These are phyloP conservation scores for Alternaria arborescens DNA, from an alignment of 2,329 filamentous ascomycete species.

Conservation along the genomic window DNA sequence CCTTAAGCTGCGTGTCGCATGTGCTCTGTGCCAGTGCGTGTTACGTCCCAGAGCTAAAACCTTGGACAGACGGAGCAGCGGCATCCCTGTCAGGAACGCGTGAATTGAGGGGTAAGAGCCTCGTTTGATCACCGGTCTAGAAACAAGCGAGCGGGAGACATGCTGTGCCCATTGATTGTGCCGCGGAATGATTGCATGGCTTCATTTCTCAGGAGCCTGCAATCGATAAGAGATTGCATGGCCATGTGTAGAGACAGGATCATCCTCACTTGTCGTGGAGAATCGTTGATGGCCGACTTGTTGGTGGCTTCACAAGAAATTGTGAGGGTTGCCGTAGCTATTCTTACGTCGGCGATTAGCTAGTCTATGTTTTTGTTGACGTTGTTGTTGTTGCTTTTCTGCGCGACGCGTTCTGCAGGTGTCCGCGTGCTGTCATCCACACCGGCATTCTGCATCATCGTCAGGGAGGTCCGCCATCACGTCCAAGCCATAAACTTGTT, in stretches of 20 bases:
- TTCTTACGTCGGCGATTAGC: slow-evolving; percentile 5
- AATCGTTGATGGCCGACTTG: not conserved
- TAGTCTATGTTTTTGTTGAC: not conserved
- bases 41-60: slow-evolving; percentile 23
- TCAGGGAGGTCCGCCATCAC: slow-evolving; percentile 5
- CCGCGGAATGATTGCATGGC: slow-evolving; percentile 27
- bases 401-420: slow-evolving; percentile 12
- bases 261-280: not conserved
- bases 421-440: slow-evolving; percentile 7
- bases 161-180: slow-evolving; percentile 5
- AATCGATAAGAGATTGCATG: slow-evolving; percentile 19
- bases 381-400: slow-evolving; percentile 1
- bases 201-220: slow-evolving; percentile 15
- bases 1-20: slow-evolving; percentile 25
- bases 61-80: slow-evolving; percentile 7
- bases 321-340: slow-evolving; percentile 1
- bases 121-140: slow-evolving; percentile 40
- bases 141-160: slow-evolving; percentile 34
- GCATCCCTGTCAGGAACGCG: slow-evolving; percentile 18
- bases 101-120: slow-evolving; percentile 16
- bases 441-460: slow-evolving; percentile 7
- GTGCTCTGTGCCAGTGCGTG: slow-evolving; percentile 26
- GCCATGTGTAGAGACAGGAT: not conserved
- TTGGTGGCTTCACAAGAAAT: slow-evolving; percentile 3
- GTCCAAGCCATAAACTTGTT: slow-evolving; percentile 2